Base-by-base conservation (phyloP, 192 early-diverging fungal genomes). In the Backusella macrospora region DNA sequence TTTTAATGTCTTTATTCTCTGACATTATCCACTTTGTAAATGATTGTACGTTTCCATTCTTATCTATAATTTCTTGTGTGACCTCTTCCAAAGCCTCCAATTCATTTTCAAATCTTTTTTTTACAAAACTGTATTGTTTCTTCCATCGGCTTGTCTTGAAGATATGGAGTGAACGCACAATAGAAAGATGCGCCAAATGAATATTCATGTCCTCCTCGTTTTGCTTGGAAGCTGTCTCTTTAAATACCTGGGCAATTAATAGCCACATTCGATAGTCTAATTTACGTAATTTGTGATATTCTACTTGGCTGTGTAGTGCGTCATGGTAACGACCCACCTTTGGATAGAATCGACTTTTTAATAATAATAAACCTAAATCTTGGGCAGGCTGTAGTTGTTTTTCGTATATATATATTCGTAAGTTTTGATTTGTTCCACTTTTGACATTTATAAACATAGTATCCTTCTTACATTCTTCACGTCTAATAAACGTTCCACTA, bases 191-290 rank as follows among this genome's bases (percentile, higher is more conserved):
- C 7, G 78, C 78, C 13, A 80, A 10, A 46, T 75, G 65, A 39
- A 65, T 13, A 8, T 47, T 43, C 45, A 75, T 66, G 4, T 73
- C 40, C 5, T 75, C 13, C 0, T 37, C 15, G 42, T 69, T 10
- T 63, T 48, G 16, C 44, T 23, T 21, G 23, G 14, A 18, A 40
- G 55, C 10, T 38, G 34, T 63, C 15, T 59, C 62, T 18, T 39
- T 73, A 66, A 75, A 76, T 8, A 72, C 48, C 0, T 38, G 42
- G 3, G 76, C 71, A 59, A 77, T 77, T 3, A 69, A 42, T 13
- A 49, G 37, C 78, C 78, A 80, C 16, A 66, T 59, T 29, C 52
- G 44, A 64, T 80, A 80, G 44, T 80, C 78, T 5, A 72, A 65
- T 34, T 68, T 62, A 7, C 78, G 47, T 34, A 49, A 21, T 13